Evolutionary conservation across 805 yeast genomes (phyloP).

Genomic region (Candida arabinofermentans): DNA sequence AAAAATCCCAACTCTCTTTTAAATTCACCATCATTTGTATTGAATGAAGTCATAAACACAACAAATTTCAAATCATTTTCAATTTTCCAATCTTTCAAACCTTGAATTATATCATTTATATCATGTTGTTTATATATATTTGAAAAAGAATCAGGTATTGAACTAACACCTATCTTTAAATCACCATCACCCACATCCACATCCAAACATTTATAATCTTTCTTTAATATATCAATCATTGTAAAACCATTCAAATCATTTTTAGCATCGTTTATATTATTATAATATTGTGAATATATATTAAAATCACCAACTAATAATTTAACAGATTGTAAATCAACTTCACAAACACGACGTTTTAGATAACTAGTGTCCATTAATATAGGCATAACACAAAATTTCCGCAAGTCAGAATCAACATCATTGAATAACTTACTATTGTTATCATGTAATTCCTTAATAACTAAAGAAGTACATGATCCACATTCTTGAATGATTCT

Average conservation of each 20-base stretch:
- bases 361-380: slow-evolving; percentile 73
- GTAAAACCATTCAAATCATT: slow-evolving; percentile 59
- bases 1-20: slow-evolving; percentile 41
- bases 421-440: slow-evolving; percentile 11
- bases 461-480: slow-evolving; percentile 75
- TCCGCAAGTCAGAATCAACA: slow-evolving; percentile 26
- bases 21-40: slow-evolving; percentile 27
- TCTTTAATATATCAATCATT: slow-evolving; percentile 59
- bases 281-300: slow-evolving; percentile 16
- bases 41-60: slow-evolving; percentile 47
- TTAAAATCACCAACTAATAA: slow-evolving; percentile 26
- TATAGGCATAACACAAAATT: slow-evolving; percentile 58
- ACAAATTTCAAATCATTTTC: slow-evolving; percentile 36
- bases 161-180: slow-evolving; percentile 64
- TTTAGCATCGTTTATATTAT: slow-evolving; percentile 45
- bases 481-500: slow-evolving; percentile 62
- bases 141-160: slow-evolving; percentile 59
- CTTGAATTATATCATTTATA: slow-evolving; percentile 18
- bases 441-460: slow-evolving; percentile 39
- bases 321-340: slow-evolving; percentile 47
- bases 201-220: slow-evolving; percentile 78
- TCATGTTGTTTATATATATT: slow-evolving; percentile 40
- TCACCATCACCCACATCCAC: slow-evolving; percentile 19
- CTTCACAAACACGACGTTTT: slow-evolving; percentile 54
- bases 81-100: slow-evolving; percentile 20